Conservation (phyloP, 75 land plant genomes). For the Ceratopteris richardii region DNA sequence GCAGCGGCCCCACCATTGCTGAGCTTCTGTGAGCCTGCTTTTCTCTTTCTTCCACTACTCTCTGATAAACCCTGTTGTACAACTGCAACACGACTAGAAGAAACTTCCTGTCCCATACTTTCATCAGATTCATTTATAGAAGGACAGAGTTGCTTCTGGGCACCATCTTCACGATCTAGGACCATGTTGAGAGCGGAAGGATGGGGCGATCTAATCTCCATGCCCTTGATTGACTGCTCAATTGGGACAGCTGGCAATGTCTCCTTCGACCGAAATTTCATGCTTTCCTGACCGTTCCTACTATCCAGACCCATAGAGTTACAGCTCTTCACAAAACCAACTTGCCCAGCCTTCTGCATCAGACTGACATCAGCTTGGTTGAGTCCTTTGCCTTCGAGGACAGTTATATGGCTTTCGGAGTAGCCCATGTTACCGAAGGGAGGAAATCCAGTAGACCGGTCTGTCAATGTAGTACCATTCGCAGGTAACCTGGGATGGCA, state of each 20-base stretch:
- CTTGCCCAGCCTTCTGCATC: constrained; percentile 34
- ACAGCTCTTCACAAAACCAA: background rate
- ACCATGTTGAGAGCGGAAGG: background rate
- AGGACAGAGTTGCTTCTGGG: background rate
- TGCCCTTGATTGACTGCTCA: background rate
- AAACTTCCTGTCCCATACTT: constrained; percentile 43
- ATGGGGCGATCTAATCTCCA: background rate
- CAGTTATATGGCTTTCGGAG: constrained; percentile 20
- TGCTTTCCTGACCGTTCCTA: background rate
- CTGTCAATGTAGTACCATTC: constrained; percentile 64
- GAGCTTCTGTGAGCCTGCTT: constrained; percentile 16
- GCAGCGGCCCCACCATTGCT: background rate
- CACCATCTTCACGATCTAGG: background rate
- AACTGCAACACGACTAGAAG: constrained; percentile 38
- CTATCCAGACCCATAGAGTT: background rate
- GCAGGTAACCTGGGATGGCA: constrained; percentile 33
- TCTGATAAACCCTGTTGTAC: constrained; percentile 17
- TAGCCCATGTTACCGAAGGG: constrained; percentile 46
- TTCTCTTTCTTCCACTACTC: constrained; percentile 43
- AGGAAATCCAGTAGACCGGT: constrained; percentile 58
- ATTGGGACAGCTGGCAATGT: background rate
- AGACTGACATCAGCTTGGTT: constrained; percentile 26
- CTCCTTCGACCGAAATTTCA: background rate
- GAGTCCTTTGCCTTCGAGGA: constrained; percentile 9
- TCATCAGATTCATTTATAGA: constrained; percentile 34